Evolutionary conservation across 768 basidiomycete species (phyloP).

Genomic region (Hydnomerulius pinastri): DNA sequence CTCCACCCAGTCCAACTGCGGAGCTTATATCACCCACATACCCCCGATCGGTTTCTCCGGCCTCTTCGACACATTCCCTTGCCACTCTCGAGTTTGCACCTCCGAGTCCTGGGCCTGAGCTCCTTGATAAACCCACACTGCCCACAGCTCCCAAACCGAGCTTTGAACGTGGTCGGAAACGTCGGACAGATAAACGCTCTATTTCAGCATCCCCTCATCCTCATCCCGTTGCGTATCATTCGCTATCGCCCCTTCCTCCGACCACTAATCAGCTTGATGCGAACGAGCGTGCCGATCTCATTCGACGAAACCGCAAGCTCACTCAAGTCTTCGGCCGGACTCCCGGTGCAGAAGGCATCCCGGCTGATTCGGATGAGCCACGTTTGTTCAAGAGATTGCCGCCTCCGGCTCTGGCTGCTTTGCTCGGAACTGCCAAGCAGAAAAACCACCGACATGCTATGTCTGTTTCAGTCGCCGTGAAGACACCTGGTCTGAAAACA

Average conservation of each 20-base stretch:
- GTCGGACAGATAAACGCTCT: constrained; percentile 26
- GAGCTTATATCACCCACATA: constrained; percentile 9
- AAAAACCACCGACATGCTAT: constrained; percentile 33
- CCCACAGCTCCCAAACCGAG: constrained; percentile 49
- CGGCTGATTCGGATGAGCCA: constrained; percentile 27
- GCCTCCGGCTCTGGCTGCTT: constrained; percentile 25
- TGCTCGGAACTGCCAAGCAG: constrained; percentile 28
- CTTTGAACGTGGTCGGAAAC: constrained; percentile 36
- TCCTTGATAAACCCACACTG: constrained; percentile 41
- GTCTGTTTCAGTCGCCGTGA: constrained; percentile 30
- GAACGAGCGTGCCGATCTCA: constrained; percentile 68
- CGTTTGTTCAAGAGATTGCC: constrained; percentile 22
- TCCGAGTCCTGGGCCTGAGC: constrained; percentile 9
- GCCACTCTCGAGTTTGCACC: constrained; percentile 32
- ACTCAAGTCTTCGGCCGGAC: constrained; percentile 78
- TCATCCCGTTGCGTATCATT: constrained; percentile 4
- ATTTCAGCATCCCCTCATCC: constrained; percentile 30
- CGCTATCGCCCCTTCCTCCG: constrained; percentile 45
- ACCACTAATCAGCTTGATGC: constrained; percentile 69
- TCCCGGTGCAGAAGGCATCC: constrained; percentile 46
- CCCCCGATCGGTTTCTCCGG: constrained; percentile 21
- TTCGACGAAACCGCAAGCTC: constrained; percentile 75
- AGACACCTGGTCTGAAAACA: constrained; percentile 15
- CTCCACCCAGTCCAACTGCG: constrained; percentile 26
- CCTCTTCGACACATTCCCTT: constrained; percentile 30